phyloP scores from a whole-genome alignment of 345 rosid species.

The Hibiscus trionum region DNA sequence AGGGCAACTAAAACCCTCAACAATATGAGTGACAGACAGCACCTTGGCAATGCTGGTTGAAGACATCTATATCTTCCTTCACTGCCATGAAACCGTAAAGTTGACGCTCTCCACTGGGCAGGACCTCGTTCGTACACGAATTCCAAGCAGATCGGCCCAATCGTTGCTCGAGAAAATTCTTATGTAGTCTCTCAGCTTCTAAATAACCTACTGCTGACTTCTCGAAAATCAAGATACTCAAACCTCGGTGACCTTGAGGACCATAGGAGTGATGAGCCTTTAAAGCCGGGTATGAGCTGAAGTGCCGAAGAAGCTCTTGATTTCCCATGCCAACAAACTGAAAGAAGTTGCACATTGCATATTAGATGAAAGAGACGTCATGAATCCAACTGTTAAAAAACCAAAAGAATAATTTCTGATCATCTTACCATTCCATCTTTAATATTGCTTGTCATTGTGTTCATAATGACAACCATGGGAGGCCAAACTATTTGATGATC shows the following conservation, averaged over 20 bases:
- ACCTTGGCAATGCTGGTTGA: slow-evolving; percentile 12
- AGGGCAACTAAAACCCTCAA: background rate
- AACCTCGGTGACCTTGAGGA: slow-evolving; percentile 7
- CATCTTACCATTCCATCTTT: background rate
- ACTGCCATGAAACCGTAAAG: slow-evolving; percentile 17
- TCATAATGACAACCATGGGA: slow-evolving; percentile 13
- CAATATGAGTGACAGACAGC: background rate
- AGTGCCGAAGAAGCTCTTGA: slow-evolving; percentile 5
- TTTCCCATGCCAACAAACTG: slow-evolving; percentile 16
- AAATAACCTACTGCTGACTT: slow-evolving; percentile 6
- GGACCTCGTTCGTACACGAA: background rate
- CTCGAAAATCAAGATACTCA: slow-evolving; percentile 9
- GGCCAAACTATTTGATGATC: slow-evolving; percentile 15
- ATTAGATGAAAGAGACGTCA: background rate
- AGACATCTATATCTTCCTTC: background rate
- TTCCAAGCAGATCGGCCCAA: slow-evolving; percentile 1
- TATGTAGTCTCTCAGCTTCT: slow-evolving; percentile 11
- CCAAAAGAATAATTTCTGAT: background rate
- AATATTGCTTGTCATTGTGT: slow-evolving; percentile 5
- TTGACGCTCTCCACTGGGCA: background rate
- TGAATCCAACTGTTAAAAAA: background rate
- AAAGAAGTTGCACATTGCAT: background rate
- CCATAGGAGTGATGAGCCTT: slow-evolving; percentile 10
- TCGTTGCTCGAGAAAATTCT: background rate
- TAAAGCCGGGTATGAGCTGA: slow-evolving; percentile 9